Conservation (phyloP, 495 filamentous ascomycete species). For the Parathielavia hyrcaniae region DNA sequence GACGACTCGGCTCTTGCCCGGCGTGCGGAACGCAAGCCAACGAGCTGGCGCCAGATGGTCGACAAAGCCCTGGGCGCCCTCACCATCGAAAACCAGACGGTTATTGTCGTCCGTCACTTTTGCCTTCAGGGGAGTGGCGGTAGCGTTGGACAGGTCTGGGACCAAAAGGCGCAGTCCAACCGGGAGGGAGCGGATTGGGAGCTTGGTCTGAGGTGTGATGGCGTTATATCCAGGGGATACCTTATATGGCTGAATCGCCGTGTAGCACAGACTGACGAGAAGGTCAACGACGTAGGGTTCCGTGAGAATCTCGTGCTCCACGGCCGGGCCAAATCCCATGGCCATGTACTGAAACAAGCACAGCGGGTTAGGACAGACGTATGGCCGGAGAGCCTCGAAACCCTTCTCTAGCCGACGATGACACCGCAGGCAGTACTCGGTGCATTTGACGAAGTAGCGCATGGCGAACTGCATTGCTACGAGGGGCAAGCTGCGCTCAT, state of each 20-base stretch:
- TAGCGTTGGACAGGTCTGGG: slow-evolving; percentile 11
- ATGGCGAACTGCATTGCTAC: slow-evolving; percentile 74
- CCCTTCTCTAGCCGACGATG: slow-evolving; percentile 63
- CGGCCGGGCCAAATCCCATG: slow-evolving; percentile 76
- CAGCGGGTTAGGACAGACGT: slow-evolving; percentile 73
- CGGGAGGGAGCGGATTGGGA: slow-evolving; percentile 26
- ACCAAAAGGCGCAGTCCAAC: slow-evolving; percentile 23
- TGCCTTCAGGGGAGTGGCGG: not conserved
- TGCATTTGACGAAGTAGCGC: slow-evolving; percentile 73
- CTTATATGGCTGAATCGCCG: slow-evolving; percentile 32
- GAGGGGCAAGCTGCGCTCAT: slow-evolving; percentile 53
- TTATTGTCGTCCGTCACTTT: slow-evolving; percentile 7
- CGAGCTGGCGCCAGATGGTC: not conserved
- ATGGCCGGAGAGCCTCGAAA: slow-evolving; percentile 85
- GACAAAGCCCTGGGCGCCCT: not conserved
- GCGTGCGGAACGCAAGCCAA: slow-evolving; percentile 23
- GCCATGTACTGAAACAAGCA: slow-evolving; percentile 90
- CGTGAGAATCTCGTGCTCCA: slow-evolving; percentile 76
- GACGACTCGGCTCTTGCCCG: not conserved
- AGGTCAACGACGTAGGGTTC: slow-evolving; percentile 84
- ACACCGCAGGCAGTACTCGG: slow-evolving; percentile 83
- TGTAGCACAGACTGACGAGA: slow-evolving; percentile 75
- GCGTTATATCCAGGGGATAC: not conserved
- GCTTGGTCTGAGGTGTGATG: not conserved
- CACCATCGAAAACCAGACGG: slow-evolving; percentile 11